phyloP scores from a whole-genome alignment of 805 yeast genomes.

The Monosporozyma aerobia region DNA sequence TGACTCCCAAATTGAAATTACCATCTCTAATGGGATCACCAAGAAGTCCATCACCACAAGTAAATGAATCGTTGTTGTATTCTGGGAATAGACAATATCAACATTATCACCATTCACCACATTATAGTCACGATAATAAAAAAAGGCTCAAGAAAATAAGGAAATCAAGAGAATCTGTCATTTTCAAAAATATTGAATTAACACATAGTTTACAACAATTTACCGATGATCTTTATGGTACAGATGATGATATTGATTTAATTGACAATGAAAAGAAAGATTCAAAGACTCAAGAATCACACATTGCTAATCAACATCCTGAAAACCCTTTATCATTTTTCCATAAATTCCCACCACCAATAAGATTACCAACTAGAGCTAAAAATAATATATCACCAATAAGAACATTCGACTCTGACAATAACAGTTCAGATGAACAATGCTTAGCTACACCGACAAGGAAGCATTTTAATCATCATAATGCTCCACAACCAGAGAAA shows the following conservation, averaged over 20 bases:
- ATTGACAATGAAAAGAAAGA: not conserved
- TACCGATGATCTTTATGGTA: constrained; percentile 30
- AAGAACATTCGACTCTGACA: constrained; percentile 1
- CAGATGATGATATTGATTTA: constrained; percentile 4
- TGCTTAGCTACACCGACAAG: constrained; percentile 18
- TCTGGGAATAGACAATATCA: not conserved
- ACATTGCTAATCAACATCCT: constrained; percentile 2
- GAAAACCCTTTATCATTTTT: constrained; percentile 7
- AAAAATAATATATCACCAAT: not conserved
- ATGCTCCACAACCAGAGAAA: not conserved
- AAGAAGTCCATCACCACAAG: constrained; percentile 4
- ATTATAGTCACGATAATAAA: not conserved
- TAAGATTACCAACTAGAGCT: constrained; percentile 2
- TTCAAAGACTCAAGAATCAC: not conserved
- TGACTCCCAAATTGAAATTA: constrained; percentile 10
- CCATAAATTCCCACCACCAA: constrained; percentile 5
- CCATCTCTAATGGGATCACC: constrained; percentile 16
- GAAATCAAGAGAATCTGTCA: constrained; percentile 22
- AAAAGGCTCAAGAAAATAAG: constrained; percentile 20
- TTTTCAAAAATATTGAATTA: constrained; percentile 23
- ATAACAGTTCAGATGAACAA: constrained; percentile 2
- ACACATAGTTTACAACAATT: constrained; percentile 28
- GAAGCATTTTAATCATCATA: constrained; percentile 11
- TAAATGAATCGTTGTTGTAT: not conserved
- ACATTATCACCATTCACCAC: not conserved